Base-by-base conservation (phyloP, 345 rosid genomes). In the Chamaenerion angustifolium region DNA sequence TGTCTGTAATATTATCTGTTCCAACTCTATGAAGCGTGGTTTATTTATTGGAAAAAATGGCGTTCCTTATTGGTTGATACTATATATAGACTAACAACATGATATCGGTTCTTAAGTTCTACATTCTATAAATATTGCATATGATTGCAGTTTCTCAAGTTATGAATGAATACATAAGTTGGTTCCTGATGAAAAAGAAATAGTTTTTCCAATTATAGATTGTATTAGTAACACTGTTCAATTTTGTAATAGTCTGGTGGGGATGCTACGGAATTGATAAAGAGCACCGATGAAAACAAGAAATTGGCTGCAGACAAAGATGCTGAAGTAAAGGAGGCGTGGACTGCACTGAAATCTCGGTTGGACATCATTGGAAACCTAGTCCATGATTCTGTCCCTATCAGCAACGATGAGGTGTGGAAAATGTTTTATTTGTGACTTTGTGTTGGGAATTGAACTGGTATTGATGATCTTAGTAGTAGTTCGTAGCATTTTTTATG, bases 331-430 rank as follows among this genome's bases (percentile, higher is more conserved):
- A 64, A 68, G 43, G 83, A 76, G 50, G 82, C 86, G 45, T 74
- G 60, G 66, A 61, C 54, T 8, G 69, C 68, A 11, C 56, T 86
- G 61, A 61, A 81, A 69, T 71, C 79, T 1, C 83, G 70, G 62
- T 62, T 90, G 55, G 80, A 64, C 56, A 62, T 67, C 0, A 71
- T 90, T 57, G 98, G 98, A 19, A 90, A 90, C 71, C 78, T 90
- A 23, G 76, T 90, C 42, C 98, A 83, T 58, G 94, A 90, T 67
- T 79, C 98, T 0, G 98, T 90, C 45, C 95, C 86, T 0, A 46
- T 86, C 59, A 60, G 65, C 27, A 49, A 83, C 19, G 84, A 90
- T 53, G 98, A 90, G 85, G 98, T 86, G 42, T n/a, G 40, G 31
- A 37, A 16, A 31, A 10, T 4, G 3, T 47, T 18, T n/a, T 17